These are phyloP conservation scores for Kwoniella bestiolae DNA, from an alignment of 768 basidiomycete genomes.

Conservation along the genomic window DNA sequence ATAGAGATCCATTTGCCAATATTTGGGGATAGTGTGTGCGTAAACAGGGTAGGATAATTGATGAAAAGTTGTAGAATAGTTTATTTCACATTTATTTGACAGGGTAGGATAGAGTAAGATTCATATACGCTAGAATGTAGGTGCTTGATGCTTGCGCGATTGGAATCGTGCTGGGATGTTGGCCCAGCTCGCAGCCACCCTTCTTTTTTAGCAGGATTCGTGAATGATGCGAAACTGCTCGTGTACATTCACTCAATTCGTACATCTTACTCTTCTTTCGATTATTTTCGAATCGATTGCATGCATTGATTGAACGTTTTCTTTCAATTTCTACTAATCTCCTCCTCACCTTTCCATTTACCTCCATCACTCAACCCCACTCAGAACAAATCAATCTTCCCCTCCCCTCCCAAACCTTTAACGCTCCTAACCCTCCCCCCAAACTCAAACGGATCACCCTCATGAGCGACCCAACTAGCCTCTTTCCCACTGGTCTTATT, in stretches of 20 bases:
- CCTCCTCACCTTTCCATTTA: too few relatives aligned
- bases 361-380: too few relatives aligned
- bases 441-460: conserved; percentile 66
- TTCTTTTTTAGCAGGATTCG: too few relatives aligned
- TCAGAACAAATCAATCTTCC: conserved; percentile 64
- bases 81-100: not conserved
- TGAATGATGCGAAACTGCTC: too few relatives aligned
- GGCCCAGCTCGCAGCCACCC: too few relatives aligned
- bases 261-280: too few relatives aligned
- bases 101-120: not conserved
- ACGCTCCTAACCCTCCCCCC: conserved; percentile 63
- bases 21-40: conserved; percentile 34
- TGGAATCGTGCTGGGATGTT: too few relatives aligned
- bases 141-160: too few relatives aligned
- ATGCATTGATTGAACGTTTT: too few relatives aligned
- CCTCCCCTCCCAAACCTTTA: conserved; percentile 59
- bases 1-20: conserved; percentile 50
- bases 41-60: not conserved
- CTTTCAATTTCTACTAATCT: too few relatives aligned
- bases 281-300: too few relatives aligned
- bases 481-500: conserved; percentile 12
- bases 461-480: conserved; percentile 54
- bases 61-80: conserved; percentile 2
- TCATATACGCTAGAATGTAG: not conserved
- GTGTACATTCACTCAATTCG: too few relatives aligned